A percentile compares a stretch with the other conserved stretches of the same genome.
Conservation (phyloP, 139 green algal species). For the Coccomyxa sp. region DNA sequence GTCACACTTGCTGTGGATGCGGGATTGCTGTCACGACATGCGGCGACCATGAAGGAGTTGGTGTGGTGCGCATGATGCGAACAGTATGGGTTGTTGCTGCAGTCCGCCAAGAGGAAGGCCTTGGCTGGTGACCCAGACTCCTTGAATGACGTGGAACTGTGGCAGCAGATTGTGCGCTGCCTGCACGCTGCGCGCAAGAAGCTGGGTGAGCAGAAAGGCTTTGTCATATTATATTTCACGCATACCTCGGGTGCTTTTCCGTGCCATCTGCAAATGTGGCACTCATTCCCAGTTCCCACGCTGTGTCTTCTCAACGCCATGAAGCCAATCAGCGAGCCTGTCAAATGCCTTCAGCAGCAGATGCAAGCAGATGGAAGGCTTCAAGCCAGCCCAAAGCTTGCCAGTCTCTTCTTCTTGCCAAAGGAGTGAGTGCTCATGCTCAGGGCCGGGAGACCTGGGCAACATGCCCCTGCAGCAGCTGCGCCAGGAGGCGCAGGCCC, state of each 20-base stretch:
- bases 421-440: too few relatives aligned
- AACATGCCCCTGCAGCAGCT: not conserved
- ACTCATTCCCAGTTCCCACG: not conserved
- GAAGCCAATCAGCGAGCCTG: not conserved
- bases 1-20: too few relatives aligned
- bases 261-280: not conserved
- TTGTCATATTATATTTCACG: not conserved
- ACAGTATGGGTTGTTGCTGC: not conserved
- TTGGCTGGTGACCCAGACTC: not conserved
- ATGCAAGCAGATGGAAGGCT: not conserved
- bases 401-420: too few relatives aligned
- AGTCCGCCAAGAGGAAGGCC: not conserved
- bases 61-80: conserved; percentile 1
- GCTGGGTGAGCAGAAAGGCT: conserved; percentile 4
- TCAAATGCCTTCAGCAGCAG: not conserved
- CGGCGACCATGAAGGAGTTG: not conserved
- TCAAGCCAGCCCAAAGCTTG: not conserved
- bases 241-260: too few relatives aligned
- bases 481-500: not conserved
- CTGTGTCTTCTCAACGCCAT: not conserved
- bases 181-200: conserved; percentile 8
- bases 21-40: not conserved
- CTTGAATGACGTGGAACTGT: conserved; percentile 17
- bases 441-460: too few relatives aligned
- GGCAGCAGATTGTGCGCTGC: not conserved